Evolutionary conservation across 2,329 filamentous ascomycete genomes (phyloP).

Genomic region (Chaetomium olivaceum): DNA sequence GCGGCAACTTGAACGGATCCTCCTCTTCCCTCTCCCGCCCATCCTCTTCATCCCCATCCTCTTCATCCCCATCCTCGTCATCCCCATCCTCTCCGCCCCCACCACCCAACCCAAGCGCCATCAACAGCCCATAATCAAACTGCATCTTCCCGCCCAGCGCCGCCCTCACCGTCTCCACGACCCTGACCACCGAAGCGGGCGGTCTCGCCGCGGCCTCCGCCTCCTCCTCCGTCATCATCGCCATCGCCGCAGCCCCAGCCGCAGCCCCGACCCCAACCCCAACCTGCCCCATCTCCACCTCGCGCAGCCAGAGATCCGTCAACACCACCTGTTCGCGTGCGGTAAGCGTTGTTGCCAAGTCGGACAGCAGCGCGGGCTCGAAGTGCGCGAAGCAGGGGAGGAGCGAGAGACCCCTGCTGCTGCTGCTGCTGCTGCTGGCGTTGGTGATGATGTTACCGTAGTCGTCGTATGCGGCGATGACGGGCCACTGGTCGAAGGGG

Average conservation of each 20-base stretch:
- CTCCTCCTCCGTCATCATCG: neutral
- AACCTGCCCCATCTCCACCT: neutral
- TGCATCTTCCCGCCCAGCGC: constrained; percentile 43
- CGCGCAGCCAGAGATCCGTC: constrained; percentile 16
- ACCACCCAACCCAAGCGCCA: constrained; percentile 44
- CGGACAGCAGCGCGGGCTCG: constrained; percentile 55
- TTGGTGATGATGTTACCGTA: constrained; percentile 29
- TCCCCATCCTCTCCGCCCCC: constrained; percentile 49
- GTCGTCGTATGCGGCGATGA: too few relatives aligned
- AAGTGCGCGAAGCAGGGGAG: constrained; percentile 48
- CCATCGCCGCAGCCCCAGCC: too few relatives aligned
- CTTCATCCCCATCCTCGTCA: constrained; percentile 41
- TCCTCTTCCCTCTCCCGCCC: too few relatives aligned
- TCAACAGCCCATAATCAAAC: constrained; percentile 45
- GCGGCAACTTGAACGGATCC: too few relatives aligned
- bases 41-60: too few relatives aligned
- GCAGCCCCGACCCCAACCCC: neutral
- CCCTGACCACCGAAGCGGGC: constrained; percentile 29
- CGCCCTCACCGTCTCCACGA: constrained; percentile 41
- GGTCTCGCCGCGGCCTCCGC: too few relatives aligned
- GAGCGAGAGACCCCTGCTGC: constrained; percentile 34
- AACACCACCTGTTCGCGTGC: constrained; percentile 28
- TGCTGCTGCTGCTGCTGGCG: too few relatives aligned
- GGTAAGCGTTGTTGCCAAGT: constrained; percentile 41
- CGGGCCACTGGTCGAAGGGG: too few relatives aligned